phyloP scores from a whole-genome alignment of 148 eudicot genomes.

The Fagopyrum tataricum region DNA sequence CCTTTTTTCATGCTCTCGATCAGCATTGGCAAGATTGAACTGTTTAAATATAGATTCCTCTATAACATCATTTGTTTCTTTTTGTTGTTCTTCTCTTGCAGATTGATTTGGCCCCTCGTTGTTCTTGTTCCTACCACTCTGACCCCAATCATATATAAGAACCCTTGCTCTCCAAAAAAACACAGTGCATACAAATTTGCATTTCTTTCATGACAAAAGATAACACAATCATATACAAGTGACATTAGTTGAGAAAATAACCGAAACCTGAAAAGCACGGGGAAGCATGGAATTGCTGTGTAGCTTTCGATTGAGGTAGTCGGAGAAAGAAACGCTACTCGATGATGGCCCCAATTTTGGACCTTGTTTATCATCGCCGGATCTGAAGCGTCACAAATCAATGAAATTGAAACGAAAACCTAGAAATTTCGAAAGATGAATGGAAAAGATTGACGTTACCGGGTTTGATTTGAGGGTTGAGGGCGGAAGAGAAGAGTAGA shows the following conservation, averaged over 20 bases:
- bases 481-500: slow-evolving; percentile 6
- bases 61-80: slow-evolving; percentile 25
- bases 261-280: slow-evolving; percentile 19
- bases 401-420: background rate
- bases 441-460: background rate
- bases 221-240: background rate
- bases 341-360: background rate
- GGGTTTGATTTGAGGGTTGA: slow-evolving; percentile 4
- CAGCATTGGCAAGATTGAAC: slow-evolving; percentile 34
- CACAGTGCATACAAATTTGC: background rate
- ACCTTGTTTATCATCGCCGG: background rate
- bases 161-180: background rate
- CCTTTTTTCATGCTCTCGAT: slow-evolving; percentile 11
- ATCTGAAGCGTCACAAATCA: background rate
- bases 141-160: background rate
- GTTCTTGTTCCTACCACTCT: background rate
- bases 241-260: background rate
- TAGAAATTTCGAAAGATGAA: background rate
- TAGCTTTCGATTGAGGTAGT: slow-evolving; percentile 52
- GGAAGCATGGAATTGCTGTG: slow-evolving; percentile 48
- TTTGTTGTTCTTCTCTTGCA: slow-evolving; percentile 20
- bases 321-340: slow-evolving; percentile 37
- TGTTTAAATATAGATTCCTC: slow-evolving; percentile 48
- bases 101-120: slow-evolving; percentile 9
- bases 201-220: background rate